Conservation (phyloP, 371 early-diverging fungal genomes). For the Lichtheimia hyalospora region DNA sequence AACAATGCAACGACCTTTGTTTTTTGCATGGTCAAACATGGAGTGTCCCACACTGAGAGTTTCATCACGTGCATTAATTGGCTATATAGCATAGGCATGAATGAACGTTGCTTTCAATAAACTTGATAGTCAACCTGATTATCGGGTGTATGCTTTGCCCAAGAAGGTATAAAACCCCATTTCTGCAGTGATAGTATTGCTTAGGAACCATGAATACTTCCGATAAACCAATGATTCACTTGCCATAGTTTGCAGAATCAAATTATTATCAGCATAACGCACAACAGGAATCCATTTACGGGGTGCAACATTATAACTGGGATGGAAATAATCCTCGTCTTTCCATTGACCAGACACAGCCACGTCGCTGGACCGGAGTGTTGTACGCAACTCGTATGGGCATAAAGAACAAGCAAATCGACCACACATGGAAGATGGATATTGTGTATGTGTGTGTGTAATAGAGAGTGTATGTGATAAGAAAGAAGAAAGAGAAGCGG, state of each 20-base stretch:
- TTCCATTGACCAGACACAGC: constrained; percentile 33
- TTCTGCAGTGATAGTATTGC: constrained; percentile 24
- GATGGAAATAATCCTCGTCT: constrained; percentile 39
- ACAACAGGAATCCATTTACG: constrained; percentile 57
- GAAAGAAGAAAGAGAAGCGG: too few species aligned
- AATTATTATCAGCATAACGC: constrained; percentile 32
- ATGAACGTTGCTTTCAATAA: neutral
- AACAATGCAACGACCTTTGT: constrained; percentile 64
- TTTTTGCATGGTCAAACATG: constrained; percentile 59
- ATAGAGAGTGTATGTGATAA: too few species aligned
- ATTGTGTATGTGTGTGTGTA: too few species aligned
- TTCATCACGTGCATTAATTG: constrained; percentile 72
- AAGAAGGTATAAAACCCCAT: constrained; percentile 70
- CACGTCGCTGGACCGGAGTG: constrained; percentile 34
- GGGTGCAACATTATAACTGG: constrained; percentile 65
- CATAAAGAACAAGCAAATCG: constrained; percentile 32
- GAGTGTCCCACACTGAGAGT: constrained; percentile 47
- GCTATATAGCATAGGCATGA: constrained; percentile 8
- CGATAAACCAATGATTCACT: neutral
- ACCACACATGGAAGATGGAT: constrained; percentile 34
- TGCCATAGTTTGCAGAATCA: constrained; percentile 56
- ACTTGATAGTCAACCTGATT: neutral
- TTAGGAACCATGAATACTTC: neutral
- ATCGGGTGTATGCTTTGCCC: constrained; percentile 43
- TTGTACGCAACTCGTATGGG: constrained; percentile 30